Base-by-base conservation (phyloP, 164 flowering plant species). In the Kalanchoe fedtschenkoi region DNA sequence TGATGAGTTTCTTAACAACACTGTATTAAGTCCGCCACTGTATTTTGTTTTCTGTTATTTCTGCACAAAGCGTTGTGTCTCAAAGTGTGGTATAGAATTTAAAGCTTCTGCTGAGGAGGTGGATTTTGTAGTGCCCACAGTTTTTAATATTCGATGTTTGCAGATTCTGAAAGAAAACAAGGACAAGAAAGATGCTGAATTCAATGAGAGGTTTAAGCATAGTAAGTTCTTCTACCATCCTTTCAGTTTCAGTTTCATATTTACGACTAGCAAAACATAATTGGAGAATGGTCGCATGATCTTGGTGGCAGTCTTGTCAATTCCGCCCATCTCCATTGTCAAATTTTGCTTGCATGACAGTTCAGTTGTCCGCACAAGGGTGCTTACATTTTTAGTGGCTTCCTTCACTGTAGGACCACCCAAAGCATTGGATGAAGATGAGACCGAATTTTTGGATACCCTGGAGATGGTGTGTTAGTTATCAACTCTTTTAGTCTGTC, bases 351-450 rank as follows among this genome's bases (percentile, higher is more conserved):
- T n/a, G n/a, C n/a, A n/a, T n/a, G n/a, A n/a, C n/a, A n/a, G n/a
- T n/a, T n/a, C n/a, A n/a, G n/a, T 37, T 8, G 2, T 37, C 1
- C 8, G 13, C 39, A 0, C 13, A 5, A 37, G 39, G 39, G 39
- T 26, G 26, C 26, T 51, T 51, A 26, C 16, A 2, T 6, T 0
- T 24, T 51, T 51, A 51, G 4, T 51, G 56, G 32, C 15, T 13
- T 51, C 6, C 13, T 60, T 60, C 28, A 56, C 66, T 70, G 69
- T 81, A 95, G 97, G 96, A 71, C 99, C 99, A 46, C 99, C 99
- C 5, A 95, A 95, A 82, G 91, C 99, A 67, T 63, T 95, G 76
- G 97, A 88, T 75, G 95, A 90, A 62, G 99, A 95, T 64, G 99
- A 95, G 74, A 85, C 96, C 0, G 97, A 95, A 69, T 95, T 95